Base-by-base conservation (phyloP, 2,329 filamentous ascomycete genomes). In the Emergomyces africanus region DNA sequence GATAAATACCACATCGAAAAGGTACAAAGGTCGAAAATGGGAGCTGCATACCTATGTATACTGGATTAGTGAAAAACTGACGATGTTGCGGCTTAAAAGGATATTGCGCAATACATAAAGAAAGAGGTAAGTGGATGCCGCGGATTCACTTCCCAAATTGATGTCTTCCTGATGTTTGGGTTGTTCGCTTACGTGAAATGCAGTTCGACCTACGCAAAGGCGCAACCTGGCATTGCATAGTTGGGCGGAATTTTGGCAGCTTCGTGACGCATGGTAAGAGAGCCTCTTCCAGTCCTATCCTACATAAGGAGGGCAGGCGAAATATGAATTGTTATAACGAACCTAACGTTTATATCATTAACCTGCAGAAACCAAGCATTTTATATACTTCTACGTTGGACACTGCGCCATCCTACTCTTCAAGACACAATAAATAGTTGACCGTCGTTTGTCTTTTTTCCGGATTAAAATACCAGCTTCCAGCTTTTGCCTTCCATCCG, bases 321-420 rank as follows among this genome's bases (percentile, higher is more conserved):
- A 57, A 20, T 20, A 12, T 57, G 57, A 59, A 70, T 64, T 25
- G 59, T 18, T 30, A 51, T 2, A 20, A 20, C 5, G 9, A n/a
- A 54, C 10, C 33, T 23, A 39, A 35, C 20, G 5, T 23, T 25
- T 14, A 20, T 35, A 6, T 54, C 12, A 20, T 33, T 5, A 23
- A 54, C 9, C 5, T 9, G 42, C 78, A 96, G 94, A 97, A 76
- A 97, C 94, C 33, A 97, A 97, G 79, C 94, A 99, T 77, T 99
- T 99, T 80, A 96, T 99, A 74, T 99, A 99, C 80, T 99, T 99
- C 80, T 99, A 99, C 79, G 87, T 99, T 61, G 94, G 94, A 58
- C 94, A 97, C 81, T 96, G 90, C 75, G 94, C 94, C 61, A 97
- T 99, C 72, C 83, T 99, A 59, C 85, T 99, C 57, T 99, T 97